A percentile compares a stretch with the other conserved stretches of the same genome.
Conservation (phyloP, 2,329 filamentous ascomycete genomes). For the Fusarium praegraminearum region DNA sequence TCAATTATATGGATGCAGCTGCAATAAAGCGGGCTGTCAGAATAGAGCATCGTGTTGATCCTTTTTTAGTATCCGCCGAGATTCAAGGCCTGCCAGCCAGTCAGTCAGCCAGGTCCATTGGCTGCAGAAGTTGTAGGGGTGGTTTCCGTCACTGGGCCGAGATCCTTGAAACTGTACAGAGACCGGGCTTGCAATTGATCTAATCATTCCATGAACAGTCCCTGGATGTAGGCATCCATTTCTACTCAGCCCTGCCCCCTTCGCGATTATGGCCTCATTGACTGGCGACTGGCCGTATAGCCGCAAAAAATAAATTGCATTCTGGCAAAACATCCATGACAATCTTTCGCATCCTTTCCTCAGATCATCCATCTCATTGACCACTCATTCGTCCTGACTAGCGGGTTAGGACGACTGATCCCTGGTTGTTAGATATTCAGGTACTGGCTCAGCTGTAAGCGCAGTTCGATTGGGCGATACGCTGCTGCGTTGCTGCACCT, state of each 20-base stretch:
- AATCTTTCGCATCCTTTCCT: conserved; percentile 17
- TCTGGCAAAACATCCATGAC: background rate
- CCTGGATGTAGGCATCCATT: background rate
- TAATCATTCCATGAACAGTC: conserved; percentile 12
- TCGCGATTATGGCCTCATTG: conserved; percentile 19
- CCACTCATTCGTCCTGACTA: conserved; percentile 6
- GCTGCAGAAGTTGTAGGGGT: background rate
- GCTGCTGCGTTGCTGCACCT: conserved; percentile 1
- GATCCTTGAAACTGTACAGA: conserved; percentile 8
- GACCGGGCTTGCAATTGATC: background rate
- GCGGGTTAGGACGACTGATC: background rate
- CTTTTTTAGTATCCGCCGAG: conserved; percentile 34
- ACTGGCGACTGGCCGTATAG: conserved; percentile 22
- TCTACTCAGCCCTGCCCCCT: conserved; percentile 1
- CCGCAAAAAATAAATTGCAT: conserved; percentile 6
- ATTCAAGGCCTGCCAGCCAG: background rate
- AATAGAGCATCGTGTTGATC: conserved; percentile 28
- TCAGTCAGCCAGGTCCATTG: background rate
- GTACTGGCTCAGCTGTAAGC: conserved; percentile 22
- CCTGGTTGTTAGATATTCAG: conserved; percentile 31
- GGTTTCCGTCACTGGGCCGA: background rate
- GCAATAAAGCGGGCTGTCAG: background rate
- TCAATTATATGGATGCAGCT: conserved; percentile 6
- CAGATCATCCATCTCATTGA: conserved; percentile 10
- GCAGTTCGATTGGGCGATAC: conserved; percentile 25